phyloP scores from a whole-genome alignment of 1,139 yeast genomes.

The Saccharomyces uvarum region DNA sequence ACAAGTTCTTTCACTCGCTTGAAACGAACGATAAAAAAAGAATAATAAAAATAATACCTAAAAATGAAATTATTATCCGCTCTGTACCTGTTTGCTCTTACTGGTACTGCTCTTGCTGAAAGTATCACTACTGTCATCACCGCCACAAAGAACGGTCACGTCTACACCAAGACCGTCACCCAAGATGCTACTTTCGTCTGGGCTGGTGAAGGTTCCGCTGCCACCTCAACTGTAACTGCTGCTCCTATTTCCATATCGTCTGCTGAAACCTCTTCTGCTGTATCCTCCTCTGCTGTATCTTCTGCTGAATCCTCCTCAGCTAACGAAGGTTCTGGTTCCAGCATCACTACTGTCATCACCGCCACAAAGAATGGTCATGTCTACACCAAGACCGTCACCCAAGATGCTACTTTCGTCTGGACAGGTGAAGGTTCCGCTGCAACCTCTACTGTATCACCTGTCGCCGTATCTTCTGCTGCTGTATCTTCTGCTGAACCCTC shows the following conservation, averaged over 20 bases:
- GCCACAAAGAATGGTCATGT: too few species aligned
- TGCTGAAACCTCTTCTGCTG: not conserved
- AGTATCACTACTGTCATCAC: conserved; percentile 5
- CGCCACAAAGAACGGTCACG: conserved; percentile 7
- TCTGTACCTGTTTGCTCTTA: not conserved
- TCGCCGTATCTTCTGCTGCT: too few species aligned
- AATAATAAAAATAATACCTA: not conserved
- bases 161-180: conserved; percentile 7
- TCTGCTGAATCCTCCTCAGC: too few species aligned
- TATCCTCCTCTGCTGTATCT: not conserved
- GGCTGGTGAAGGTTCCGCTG: not conserved
- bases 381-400: too few species aligned
- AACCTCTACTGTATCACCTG: conserved; percentile 10
- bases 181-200: conserved; percentile 6
- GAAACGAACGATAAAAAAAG: not conserved
- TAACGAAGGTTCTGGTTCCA: too few species aligned
- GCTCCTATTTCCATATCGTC: not conserved
- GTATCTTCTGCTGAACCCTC: too few species aligned
- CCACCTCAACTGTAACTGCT: conserved; percentile 3
- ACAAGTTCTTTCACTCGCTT: not conserved
- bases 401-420: too few species aligned
- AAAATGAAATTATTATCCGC: not conserved
- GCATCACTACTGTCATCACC: too few species aligned
- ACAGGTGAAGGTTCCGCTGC: conserved; percentile 10
- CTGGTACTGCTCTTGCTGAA: conserved; percentile 6